Conservation (phyloP, 2,329 filamentous ascomycete genomes). For the Phoma sp. region DNA sequence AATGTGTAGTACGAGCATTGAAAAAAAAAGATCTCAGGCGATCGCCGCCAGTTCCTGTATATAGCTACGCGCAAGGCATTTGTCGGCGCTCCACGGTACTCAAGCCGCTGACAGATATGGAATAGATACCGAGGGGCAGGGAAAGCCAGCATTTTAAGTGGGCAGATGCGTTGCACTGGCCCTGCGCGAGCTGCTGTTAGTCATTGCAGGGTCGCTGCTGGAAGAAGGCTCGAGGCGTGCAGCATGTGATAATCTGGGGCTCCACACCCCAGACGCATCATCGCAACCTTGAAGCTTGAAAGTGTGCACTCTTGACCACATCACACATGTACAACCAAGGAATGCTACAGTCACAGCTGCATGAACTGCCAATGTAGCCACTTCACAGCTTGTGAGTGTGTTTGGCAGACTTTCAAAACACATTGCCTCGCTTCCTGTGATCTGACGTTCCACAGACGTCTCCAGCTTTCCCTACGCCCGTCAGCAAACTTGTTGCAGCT, state of each 20-base stretch:
- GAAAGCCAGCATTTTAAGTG: no score
- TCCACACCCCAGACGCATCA: constrained; percentile 10
- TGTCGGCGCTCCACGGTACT: not conserved
- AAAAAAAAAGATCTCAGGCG: not conserved
- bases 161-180: not conserved
- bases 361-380: no score
- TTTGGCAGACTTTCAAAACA: no score
- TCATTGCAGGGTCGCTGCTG: not conserved
- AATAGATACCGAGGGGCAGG: not conserved
- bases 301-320: not conserved
- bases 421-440: no score
- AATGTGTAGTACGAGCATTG: not conserved
- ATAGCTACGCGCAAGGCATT: constrained; percentile 2
- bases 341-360: no score
- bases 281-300: not conserved
- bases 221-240: not conserved
- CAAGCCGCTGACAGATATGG: not conserved
- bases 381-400: not conserved
- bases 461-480: no score
- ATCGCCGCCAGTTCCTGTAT: constrained; percentile 7
- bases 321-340: not conserved
- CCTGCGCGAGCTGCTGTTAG: not conserved
- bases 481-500: no score
- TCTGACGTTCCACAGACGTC: no score
- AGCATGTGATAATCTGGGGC: constrained; percentile 23